A percentile compares a stretch with the other conserved stretches of the same genome.
Conservation (phyloP, 1,284 basidiomycete genomes). For the Papiliotrema fonsecae region DNA sequence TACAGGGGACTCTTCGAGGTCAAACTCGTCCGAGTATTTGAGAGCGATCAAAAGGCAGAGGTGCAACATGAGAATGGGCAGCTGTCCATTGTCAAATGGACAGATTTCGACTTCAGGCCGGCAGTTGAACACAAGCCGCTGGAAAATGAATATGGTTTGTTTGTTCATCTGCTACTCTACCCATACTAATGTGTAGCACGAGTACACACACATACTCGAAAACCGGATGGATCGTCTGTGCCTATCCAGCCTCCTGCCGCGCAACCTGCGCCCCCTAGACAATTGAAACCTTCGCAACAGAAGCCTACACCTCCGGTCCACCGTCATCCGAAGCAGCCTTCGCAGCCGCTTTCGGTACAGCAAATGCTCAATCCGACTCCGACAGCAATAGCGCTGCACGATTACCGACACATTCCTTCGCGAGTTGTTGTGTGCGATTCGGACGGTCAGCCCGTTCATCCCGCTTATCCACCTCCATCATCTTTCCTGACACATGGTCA, state of each 20-base stretch:
- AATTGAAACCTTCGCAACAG: background rate
- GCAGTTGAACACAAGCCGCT: slow-evolving; percentile 4
- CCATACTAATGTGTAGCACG: slow-evolving; percentile 8
- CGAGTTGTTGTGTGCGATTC: slow-evolving; percentile 13
- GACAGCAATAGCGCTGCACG: background rate
- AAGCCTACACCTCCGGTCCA: background rate
- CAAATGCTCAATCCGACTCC: slow-evolving; percentile 16
- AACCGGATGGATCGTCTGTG: background rate
- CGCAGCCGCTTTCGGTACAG: slow-evolving; percentile 10
- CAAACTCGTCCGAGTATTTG: slow-evolving; percentile 62
- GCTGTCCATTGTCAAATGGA: slow-evolving; percentile 11
- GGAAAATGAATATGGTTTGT: slow-evolving; percentile 38
- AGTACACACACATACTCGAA: slow-evolving; percentile 8
- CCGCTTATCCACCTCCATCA: background rate
- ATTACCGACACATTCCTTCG: slow-evolving; percentile 8
- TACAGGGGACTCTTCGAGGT: slow-evolving; percentile 75
- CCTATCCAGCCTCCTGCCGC: background rate
- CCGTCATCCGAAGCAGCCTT: background rate
- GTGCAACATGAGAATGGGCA: slow-evolving; percentile 47
- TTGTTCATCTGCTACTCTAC: background rate
- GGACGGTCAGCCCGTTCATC: background rate
- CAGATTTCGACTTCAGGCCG: slow-evolving; percentile 22
- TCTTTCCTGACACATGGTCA: background rate
- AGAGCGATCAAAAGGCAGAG: slow-evolving; percentile 63
- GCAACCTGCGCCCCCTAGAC: background rate